phyloP scores from a whole-genome alignment of 2,329 filamentous ascomycete species.

The Neurospora sp. region DNA sequence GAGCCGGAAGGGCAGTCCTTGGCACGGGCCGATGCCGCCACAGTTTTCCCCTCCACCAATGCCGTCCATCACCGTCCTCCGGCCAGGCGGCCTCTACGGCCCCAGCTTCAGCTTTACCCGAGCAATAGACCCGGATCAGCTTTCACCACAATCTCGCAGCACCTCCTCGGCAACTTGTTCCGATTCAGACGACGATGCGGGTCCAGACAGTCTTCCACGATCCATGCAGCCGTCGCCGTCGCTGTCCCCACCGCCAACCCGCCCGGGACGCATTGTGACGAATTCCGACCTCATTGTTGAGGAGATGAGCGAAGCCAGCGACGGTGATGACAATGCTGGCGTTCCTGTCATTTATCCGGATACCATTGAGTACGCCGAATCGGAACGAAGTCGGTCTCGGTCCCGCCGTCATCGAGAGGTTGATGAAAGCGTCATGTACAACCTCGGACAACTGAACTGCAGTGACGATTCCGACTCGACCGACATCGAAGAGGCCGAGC shows the following conservation, averaged over 20 bases:
- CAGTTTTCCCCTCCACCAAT: conserved; percentile 15
- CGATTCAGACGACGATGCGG: conserved; percentile 11
- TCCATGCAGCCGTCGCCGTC: not conserved
- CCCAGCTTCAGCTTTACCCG: conserved; percentile 24
- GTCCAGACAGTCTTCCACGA: not conserved
- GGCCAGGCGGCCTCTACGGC: conserved; percentile 22
- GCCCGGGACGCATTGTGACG: conserved; percentile 9
- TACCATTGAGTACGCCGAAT: conserved; percentile 35
- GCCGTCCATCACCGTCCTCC: conserved; percentile 17
- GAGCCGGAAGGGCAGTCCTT: conserved; percentile 20
- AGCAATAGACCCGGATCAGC: conserved; percentile 24
- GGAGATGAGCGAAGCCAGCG: conserved; percentile 35
- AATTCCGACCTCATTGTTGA: conserved; percentile 31
- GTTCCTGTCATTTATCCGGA: conserved; percentile 30
- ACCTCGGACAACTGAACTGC: conserved; percentile 37
- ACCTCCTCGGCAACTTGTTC: conserved; percentile 23
- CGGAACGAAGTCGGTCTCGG: conserved; percentile 31
- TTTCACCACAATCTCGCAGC: conserved; percentile 30
- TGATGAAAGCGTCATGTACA: conserved; percentile 33
- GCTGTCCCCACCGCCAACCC: conserved; percentile 2
- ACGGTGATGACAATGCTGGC: conserved; percentile 32
- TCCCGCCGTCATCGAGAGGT: conserved; percentile 22
- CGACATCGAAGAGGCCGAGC: conserved; percentile 29
- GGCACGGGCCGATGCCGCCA: conserved; percentile 12
- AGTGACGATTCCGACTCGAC: conserved; percentile 29